Evolutionary conservation across 1,139 yeast genomes (phyloP).

Genomic region (Suhomyces guaymorum): DNA sequence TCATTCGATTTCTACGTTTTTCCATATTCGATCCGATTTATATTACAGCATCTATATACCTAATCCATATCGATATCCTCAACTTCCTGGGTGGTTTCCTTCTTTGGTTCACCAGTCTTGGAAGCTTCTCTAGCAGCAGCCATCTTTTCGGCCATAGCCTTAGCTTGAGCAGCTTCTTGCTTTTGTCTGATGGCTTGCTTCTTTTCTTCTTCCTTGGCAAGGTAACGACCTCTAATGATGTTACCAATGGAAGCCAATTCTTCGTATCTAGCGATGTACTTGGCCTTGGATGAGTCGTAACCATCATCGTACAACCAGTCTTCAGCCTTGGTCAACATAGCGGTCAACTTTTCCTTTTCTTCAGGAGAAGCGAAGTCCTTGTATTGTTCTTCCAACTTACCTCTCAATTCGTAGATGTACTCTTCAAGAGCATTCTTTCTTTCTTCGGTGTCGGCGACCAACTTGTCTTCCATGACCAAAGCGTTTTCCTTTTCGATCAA

Average conservation of each 20-base stretch:
- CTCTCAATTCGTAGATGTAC: conserved; percentile 96
- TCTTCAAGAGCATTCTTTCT: conserved; percentile 98
- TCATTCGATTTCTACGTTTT: no score
- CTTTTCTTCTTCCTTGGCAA: conserved; percentile 93
- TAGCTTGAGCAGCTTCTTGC: conserved; percentile 84
- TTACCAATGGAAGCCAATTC: conserved; percentile 95
- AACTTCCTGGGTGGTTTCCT: conserved; percentile 33
- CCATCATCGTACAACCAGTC: conserved; percentile 99
- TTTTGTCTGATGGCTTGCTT: conserved; percentile 84
- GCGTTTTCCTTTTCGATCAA: conserved; percentile 81
- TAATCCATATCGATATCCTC: conserved; percentile 39
- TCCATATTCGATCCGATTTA: conserved; percentile 1
- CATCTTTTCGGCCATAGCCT: conserved; percentile 87
- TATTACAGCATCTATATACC: conserved; percentile 11
- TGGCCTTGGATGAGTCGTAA: conserved; percentile 93
- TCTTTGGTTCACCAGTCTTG: conserved; percentile 25
- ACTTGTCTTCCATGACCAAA: conserved; percentile 86
- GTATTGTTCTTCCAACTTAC: conserved; percentile 92
- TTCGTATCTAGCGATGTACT: conserved; percentile 96
- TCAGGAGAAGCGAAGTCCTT: conserved; percentile 84
- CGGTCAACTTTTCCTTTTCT: conserved; percentile 80
- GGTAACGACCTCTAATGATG: conserved; percentile 91
- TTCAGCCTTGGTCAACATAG: conserved; percentile 81
- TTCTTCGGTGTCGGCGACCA: conserved; percentile 98
- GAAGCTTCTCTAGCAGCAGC: conserved; percentile 72